Conservation (phyloP, 345 rosid species). For the Salix brachista region DNA sequence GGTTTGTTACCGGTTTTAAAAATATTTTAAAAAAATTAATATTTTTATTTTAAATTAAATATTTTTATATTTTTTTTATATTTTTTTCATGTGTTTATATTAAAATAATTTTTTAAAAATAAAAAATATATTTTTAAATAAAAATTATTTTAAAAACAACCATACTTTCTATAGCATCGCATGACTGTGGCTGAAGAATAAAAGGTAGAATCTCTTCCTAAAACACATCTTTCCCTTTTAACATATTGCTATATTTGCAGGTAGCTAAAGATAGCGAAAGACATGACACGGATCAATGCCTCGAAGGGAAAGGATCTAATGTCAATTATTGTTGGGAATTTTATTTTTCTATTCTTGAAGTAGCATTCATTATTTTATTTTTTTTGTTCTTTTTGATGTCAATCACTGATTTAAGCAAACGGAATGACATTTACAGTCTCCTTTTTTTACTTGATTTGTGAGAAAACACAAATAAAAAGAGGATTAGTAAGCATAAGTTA, state of each 20-base stretch:
- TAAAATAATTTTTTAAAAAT: too few relatives aligned
- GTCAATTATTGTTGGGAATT: slow-evolving; percentile 31
- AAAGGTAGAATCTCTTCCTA: slow-evolving; percentile 36
- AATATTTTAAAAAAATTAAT: too few relatives aligned
- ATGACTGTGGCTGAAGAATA: slow-evolving; percentile 33
- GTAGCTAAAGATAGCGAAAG: slow-evolving; percentile 7
- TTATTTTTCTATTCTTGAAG: slow-evolving; percentile 9
- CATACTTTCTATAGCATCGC: fast-evolving
- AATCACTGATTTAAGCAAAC: too few relatives aligned
- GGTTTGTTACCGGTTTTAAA: fast-evolving
- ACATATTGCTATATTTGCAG: slow-evolving; percentile 18
- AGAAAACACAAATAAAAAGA: too few relatives aligned
- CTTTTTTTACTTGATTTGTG: too few relatives aligned
- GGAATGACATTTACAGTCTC: too few relatives aligned
- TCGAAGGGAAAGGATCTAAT: slow-evolving; percentile 12
- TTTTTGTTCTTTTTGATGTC: slow-evolving; percentile 12
- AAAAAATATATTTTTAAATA: too few relatives aligned
- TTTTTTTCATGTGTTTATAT: too few relatives aligned
- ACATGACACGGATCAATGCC: slow-evolving; percentile 15
- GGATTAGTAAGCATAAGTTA: too few relatives aligned
- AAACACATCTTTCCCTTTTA: slow-evolving; percentile 30
- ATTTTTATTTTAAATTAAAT: too few relatives aligned
- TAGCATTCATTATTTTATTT: neutral
- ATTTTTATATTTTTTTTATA: too few relatives aligned
- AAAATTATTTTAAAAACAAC: too few relatives aligned